Base-by-base conservation (phyloP, 75 land plant species). In the Ceratopteris richardii region DNA sequence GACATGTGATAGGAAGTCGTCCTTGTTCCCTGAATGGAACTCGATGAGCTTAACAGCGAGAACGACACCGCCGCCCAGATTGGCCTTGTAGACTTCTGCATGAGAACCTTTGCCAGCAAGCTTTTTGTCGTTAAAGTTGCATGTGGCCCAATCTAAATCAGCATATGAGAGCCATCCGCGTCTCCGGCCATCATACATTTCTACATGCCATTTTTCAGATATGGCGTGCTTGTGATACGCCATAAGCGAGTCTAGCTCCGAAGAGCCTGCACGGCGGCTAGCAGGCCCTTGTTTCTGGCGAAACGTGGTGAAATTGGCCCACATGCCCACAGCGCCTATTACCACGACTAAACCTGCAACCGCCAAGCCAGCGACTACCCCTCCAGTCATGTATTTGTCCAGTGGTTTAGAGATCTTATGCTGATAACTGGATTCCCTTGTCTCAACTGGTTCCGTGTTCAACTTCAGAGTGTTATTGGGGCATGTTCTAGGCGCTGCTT, bases 31-130 rank as follows among this genome's bases (percentile, higher is more conserved):
- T 19, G 61, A 57, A 28, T 76, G 24, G 17, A 54, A 25, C 25
- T 67, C 47, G 50, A 87, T 77, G 57, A 74, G 64, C 56, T 91
- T 91, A 26, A 91, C 92, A 11, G 92, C 97, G 10, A 91, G 71
- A 17, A 77, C 65, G 29, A 79, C 66, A 2, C 88, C 85, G 2
- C 61, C 65, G 25, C 66, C 57, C 56, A 87, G 51, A 26, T 61
- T 72, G 23, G 93, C 92, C 47, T 65, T 79, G 70, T 84, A 91
- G 29, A 90, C 91, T 19, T 66, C 72, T 18, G 88, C 93, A 60
- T 73, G 82, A 12, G 37, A 33, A 9, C 37, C 37, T 33, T 83
- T 86, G 21, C 97, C 97, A 11, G 87, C 77, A 66, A 70, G 66
- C 63, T 67, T 72, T 29, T 66, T 70, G 40, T 85, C 79, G 66